phyloP scores from a whole-genome alignment of 1,284 basidiomycete species.

The Peniophora sp. region DNA sequence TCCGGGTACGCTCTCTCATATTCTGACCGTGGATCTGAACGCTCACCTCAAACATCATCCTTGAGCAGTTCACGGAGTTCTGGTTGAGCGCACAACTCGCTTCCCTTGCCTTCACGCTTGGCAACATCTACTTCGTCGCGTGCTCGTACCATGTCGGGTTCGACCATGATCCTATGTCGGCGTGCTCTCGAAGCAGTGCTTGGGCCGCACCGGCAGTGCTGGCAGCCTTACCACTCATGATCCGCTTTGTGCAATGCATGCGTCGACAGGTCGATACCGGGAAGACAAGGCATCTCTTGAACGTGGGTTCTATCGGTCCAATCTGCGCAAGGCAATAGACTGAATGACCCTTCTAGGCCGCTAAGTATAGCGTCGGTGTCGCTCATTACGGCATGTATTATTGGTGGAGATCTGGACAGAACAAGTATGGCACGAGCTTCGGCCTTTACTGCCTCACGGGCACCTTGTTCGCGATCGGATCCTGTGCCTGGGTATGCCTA shows the following conservation, averaged over 20 bases:
- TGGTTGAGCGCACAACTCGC: conserved; percentile 82
- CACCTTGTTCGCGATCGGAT: conserved; percentile 62
- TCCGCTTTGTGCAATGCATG: conserved; percentile 80
- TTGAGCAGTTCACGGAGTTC: conserved; percentile 64
- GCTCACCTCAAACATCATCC: background rate
- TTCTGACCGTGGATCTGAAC: background rate
- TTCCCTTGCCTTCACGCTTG: conserved; percentile 68
- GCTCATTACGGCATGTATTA: background rate
- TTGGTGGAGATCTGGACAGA: conserved; percentile 14
- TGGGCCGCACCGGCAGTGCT: conserved; percentile 61
- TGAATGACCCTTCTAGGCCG: conserved; percentile 37
- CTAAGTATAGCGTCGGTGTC: conserved; percentile 65
- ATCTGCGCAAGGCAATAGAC: background rate
- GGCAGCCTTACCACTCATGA: conserved; percentile 52
- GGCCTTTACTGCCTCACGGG: conserved; percentile 59
- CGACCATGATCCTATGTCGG: conserved; percentile 33
- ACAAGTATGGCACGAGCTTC: conserved; percentile 40
- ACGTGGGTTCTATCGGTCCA: conserved; percentile 38
- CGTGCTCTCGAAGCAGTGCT: conserved; percentile 30
- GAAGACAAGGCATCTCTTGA: conserved; percentile 75
- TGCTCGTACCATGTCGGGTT: conserved; percentile 65
- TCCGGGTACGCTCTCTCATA: conserved; percentile 50
- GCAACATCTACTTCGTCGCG: conserved; percentile 64
- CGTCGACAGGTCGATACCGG: conserved; percentile 79
- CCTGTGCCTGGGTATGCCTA: conserved; percentile 64